A percentile compares a stretch with the other conserved stretches of the same genome.
Conservation (phyloP, 2,329 filamentous ascomycete genomes). For the Nemania bipapillata region DNA sequence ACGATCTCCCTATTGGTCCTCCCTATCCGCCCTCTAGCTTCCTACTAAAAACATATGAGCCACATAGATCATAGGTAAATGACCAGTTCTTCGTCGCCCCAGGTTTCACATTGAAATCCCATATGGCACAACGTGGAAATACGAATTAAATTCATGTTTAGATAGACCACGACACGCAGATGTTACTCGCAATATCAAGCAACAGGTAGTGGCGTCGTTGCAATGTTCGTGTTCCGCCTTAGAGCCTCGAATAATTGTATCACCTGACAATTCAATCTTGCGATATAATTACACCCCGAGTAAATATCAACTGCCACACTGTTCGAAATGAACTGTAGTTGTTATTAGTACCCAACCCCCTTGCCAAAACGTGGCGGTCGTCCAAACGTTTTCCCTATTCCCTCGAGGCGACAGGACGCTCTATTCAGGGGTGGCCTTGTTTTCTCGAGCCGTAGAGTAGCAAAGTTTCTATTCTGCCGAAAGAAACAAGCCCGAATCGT, state of each 20-base stretch:
- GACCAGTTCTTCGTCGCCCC: not conserved
- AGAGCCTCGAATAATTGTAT: not conserved
- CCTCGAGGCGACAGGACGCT: not conserved
- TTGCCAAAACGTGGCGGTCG: not conserved
- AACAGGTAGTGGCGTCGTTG: not conserved
- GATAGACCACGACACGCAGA: not conserved
- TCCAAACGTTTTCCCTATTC: not conserved
- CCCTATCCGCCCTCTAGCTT: not conserved
- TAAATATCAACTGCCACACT: not conserved
- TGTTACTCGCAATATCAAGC: not conserved
- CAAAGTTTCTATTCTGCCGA: not conserved
- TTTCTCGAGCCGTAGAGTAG: not conserved
- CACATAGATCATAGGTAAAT: not conserved
- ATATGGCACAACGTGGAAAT: not conserved
- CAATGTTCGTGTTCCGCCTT: not conserved
- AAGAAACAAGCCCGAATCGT: not conserved
- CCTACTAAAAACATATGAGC: not conserved
- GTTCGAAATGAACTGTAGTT: too few species aligned
- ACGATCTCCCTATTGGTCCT: not conserved
- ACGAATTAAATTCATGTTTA: not conserved
- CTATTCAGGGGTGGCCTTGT: not conserved
- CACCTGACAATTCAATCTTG: not conserved
- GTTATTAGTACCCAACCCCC: not conserved
- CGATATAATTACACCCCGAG: not conserved
- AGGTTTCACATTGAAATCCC: not conserved